phyloP scores from a whole-genome alignment of 148 eudicot genomes.

The Arctostaphylos glauca region DNA sequence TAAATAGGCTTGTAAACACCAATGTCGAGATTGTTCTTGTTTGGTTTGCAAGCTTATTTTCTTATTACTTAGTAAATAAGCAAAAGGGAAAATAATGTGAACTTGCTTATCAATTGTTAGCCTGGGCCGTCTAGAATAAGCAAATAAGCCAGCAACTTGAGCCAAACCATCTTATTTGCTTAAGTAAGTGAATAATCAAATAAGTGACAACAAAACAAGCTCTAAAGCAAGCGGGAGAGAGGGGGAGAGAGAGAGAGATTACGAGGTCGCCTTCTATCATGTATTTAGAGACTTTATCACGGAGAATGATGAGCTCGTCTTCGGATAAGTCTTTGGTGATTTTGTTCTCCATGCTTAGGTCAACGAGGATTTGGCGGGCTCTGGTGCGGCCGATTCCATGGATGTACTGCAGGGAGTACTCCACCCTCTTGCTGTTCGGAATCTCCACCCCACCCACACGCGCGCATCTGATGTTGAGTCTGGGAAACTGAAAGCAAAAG shows the following conservation, averaged over 20 bases:
- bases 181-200: too few species aligned
- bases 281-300: slow-evolving; percentile 54
- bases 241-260: neutral
- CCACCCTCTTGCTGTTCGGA: slow-evolving; percentile 55
- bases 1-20: too few species aligned
- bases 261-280: slow-evolving; percentile 76
- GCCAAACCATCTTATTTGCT: too few species aligned
- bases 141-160: too few species aligned
- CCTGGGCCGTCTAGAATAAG: too few species aligned
- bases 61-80: too few species aligned
- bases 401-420: slow-evolving; percentile 57
- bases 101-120: too few species aligned
- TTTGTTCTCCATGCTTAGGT: slow-evolving; percentile 55
- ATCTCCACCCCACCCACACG: slow-evolving; percentile 72
- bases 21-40: too few species aligned
- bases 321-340: slow-evolving; percentile 54
- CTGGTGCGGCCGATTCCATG: slow-evolving; percentile 58
- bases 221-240: neutral
- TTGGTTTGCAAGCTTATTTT: too few species aligned
- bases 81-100: too few species aligned
- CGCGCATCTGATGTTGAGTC: slow-evolving; percentile 47
- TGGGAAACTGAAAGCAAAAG: slow-evolving; percentile 24
- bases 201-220: too few species aligned
- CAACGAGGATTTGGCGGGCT: slow-evolving; percentile 48
- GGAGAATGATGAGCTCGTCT: slow-evolving; percentile 45